Base-by-base conservation (phyloP, 257 asterid genomes). In the Leonotis leonurus region DNA sequence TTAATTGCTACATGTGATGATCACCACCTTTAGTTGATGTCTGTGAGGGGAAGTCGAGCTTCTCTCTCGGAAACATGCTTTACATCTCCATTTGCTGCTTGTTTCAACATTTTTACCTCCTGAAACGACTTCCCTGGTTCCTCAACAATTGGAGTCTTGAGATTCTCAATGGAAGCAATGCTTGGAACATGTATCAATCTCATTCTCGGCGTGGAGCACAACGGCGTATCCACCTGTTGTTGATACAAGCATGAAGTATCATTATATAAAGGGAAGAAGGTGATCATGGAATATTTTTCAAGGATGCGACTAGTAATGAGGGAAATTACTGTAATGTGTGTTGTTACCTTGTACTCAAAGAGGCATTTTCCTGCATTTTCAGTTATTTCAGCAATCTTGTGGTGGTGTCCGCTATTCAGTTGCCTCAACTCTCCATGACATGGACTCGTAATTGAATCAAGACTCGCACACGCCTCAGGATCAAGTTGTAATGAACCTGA, bases 401-500 rank as follows among this genome's bases (percentile, higher is more conserved):
- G 88, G 71, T 85, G 44, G 75, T 86, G 95, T 11, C 84, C 94
- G 21, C 83, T 69, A 37, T 89, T 92, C 78, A 92, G 64, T 64
- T 86, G 88, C 69, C 86, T 80, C 75, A 92, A 75, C 26, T 86
- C 93, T 36, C 84, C 97, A 40, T 89, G 73, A 43, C 92, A 89
- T 41, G 97, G 96, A 54, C 69, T 77, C 49, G 79, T 73, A 75
- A 85, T 71, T 57, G 94, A 85, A 70, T 85, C 88, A 4, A 93
- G 76, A 70, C 82, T 87, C 35, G 50, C 71, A 29, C 90, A 80
- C 21, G 97, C 99, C 68, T 85, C 99, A 3, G 56, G 83, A 72
- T 93, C 99, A 70, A 89, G 95, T 82, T 87, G 91, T 66, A 93
- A 74, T 26, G 96, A 81, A 74, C 84, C 97, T 93, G 82, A 69